Percentiles rank a stretch among this genome's conserved stretches.
Conservation (phyloP, 768 basidiomycete species). For the Mycena vitilis region DNA sequence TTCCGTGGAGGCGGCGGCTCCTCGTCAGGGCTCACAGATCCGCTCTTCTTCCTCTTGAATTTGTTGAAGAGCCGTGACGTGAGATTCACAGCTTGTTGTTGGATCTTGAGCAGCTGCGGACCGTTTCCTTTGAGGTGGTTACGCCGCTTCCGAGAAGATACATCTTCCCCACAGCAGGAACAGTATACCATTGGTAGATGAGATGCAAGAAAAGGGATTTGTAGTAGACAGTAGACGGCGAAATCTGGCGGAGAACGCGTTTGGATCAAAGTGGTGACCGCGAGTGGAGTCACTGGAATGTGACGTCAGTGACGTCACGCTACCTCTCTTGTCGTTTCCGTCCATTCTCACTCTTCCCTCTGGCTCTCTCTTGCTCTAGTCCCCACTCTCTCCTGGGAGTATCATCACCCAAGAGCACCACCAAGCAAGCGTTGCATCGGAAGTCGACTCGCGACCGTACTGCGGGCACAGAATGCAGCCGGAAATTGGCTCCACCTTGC, state of each 20-base stretch:
- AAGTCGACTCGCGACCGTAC: no score
- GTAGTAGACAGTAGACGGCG: no score
- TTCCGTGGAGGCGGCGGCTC: no score
- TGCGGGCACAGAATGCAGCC: no score
- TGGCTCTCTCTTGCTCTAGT: not conserved
- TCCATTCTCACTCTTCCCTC: not conserved
- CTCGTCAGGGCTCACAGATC: no score
- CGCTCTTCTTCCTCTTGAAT: conserved; percentile 10
- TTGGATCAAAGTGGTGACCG: conserved; percentile 8
- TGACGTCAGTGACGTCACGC: not conserved
- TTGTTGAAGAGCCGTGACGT: conserved; percentile 8
- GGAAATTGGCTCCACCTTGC: not conserved
- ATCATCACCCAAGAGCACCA: no score
- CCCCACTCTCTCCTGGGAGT: no score
- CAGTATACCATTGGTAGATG: not conserved
- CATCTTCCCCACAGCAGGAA: conserved; percentile 1
- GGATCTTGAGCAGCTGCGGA: conserved; percentile 13
- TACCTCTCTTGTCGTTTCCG: not conserved
- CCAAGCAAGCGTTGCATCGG: no score
- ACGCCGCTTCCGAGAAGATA: conserved; percentile 5
- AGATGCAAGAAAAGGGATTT: no score
- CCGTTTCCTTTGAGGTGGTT: conserved; percentile 14
- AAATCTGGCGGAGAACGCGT: not conserved
- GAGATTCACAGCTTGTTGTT: conserved; percentile 13
- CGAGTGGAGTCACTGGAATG: conserved; percentile 1